phyloP scores from a whole-genome alignment of 1,284 basidiomycete genomes.

The Ceratobasidium sp. region DNA sequence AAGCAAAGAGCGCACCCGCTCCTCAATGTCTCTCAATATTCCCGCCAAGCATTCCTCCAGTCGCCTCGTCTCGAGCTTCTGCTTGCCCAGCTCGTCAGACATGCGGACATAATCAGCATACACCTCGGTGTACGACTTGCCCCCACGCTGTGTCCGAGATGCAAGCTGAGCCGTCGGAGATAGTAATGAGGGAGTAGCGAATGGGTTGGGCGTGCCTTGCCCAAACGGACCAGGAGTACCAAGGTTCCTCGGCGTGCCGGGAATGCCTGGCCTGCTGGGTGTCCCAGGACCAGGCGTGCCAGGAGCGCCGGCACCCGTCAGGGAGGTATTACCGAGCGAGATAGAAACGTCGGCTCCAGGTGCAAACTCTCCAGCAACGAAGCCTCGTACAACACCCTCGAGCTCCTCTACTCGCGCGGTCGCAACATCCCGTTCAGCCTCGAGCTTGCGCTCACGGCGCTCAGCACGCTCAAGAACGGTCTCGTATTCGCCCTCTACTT shows the following conservation, averaged over 20 bases:
- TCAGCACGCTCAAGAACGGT: constrained; percentile 74
- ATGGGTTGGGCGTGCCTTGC: constrained; percentile 21
- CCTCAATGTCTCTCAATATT: constrained; percentile 86
- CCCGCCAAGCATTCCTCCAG: constrained; percentile 79
- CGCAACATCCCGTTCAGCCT: constrained; percentile 70
- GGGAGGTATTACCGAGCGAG: constrained; percentile 20
- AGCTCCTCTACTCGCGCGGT: constrained; percentile 51
- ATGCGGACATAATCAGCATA: constrained; percentile 88
- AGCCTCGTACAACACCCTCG: constrained; percentile 46
- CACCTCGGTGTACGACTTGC: constrained; percentile 89
- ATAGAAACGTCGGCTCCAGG: constrained; percentile 31
- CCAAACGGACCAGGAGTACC: constrained; percentile 5
- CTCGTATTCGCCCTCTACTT: constrained; percentile 82
- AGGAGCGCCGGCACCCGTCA: neutral
- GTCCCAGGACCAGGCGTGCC: constrained; percentile 44
- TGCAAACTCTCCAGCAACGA: constrained; percentile 34
- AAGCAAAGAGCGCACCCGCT: constrained; percentile 71
- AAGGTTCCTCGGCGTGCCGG: constrained; percentile 26
- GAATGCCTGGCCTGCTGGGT: constrained; percentile 46
- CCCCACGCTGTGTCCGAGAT: constrained; percentile 75
- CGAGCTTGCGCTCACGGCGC: constrained; percentile 68
- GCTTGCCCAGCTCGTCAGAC: constrained; percentile 81
- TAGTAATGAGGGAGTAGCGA: constrained; percentile 59
- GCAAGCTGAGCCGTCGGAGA: constrained; percentile 89
- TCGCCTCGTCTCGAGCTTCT: constrained; percentile 81